A percentile compares a stretch with the other conserved stretches of the same genome.
phyloP scores from a whole-genome alignment of 345 rosid species.

The Citrus inodora region DNA sequence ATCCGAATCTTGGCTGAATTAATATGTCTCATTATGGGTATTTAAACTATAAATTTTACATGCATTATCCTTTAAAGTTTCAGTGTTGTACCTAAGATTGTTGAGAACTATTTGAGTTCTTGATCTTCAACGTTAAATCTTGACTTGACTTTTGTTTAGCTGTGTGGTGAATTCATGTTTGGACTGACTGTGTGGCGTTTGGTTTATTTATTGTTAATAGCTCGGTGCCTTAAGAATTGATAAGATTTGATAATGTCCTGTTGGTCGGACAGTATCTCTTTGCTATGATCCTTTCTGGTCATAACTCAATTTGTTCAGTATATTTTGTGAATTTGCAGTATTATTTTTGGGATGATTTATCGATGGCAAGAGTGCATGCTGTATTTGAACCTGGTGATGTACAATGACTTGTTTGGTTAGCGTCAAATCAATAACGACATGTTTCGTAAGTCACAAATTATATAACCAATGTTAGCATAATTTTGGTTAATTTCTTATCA shows the following conservation, averaged over 20 bases:
- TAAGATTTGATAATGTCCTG: background rate
- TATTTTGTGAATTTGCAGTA: background rate
- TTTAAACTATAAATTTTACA: background rate
- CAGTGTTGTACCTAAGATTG: background rate
- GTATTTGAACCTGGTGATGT: background rate
- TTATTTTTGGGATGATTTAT: background rate
- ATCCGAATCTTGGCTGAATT: background rate
- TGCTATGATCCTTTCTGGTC: background rate
- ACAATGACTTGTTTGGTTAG: background rate
- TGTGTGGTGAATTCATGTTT: background rate
- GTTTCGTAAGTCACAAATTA: background rate
- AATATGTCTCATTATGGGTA: background rate
- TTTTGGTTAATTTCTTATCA: background rate
- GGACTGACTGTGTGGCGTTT: background rate
- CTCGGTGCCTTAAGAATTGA: background rate
- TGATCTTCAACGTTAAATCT: background rate
- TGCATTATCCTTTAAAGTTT: background rate
- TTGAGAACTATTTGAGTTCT: background rate
- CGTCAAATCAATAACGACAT: background rate
- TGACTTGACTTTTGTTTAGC: background rate
- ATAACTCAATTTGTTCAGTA: background rate
- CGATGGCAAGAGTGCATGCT: background rate
- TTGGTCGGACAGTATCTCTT: background rate
- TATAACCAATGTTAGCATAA: background rate
- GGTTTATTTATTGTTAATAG: background rate